phyloP scores from a whole-genome alignment of 2,329 filamentous ascomycete genomes.

The Pseudohalonectria lignicola region DNA sequence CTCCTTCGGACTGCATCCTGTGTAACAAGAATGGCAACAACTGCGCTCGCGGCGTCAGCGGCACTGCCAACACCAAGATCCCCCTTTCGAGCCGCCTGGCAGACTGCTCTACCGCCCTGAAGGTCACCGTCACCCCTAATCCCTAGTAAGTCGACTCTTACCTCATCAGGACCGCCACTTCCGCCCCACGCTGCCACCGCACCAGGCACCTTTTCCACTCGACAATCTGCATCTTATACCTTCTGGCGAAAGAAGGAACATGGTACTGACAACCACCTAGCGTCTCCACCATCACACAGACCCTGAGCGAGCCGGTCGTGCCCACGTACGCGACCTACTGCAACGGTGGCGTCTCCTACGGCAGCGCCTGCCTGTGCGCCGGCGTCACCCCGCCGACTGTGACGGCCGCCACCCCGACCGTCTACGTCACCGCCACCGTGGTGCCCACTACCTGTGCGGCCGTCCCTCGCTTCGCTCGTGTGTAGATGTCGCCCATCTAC shows the following conservation, averaged over 20 bases:
- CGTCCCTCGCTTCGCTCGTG: too few relatives aligned
- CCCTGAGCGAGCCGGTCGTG: not conserved
- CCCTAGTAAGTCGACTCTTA: not conserved
- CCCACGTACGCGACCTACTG: not conserved
- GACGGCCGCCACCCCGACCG: not conserved
- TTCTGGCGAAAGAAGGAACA: not conserved
- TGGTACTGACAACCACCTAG: too few relatives aligned
- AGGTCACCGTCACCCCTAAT: not conserved
- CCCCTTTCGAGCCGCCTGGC: not conserved
- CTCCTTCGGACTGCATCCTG: conserved; percentile 4
- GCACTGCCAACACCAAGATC: not conserved
- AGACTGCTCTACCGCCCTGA: not conserved
- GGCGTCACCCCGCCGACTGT: not conserved
- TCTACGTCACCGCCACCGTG: not conserved
- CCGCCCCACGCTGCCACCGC: not conserved
- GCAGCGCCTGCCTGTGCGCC: not conserved
- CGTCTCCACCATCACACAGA: not conserved
- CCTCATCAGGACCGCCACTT: not conserved
- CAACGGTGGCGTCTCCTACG: not conserved
- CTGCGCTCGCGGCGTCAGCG: conserved; percentile 4
- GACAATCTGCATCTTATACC: not conserved
- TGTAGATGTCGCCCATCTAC: too few relatives aligned
- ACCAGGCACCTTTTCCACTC: too few relatives aligned
- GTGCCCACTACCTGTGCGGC: not conserved
- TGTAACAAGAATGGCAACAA: conserved; percentile 3